phyloP scores from a whole-genome alignment of 306 rosid genomes.

The Delonix regia region DNA sequence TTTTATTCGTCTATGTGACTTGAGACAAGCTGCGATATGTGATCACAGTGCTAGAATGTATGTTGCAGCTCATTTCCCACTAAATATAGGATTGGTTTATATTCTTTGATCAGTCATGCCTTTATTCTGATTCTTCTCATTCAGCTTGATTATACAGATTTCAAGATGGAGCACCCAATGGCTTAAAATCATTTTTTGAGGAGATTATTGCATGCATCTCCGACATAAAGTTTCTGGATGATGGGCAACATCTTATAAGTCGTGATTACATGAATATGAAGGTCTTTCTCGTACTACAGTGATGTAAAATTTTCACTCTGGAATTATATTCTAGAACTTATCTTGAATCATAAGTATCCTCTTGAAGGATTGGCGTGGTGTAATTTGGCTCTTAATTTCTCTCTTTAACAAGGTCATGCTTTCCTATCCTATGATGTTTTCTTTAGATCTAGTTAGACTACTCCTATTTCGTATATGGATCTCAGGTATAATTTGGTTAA shows the following conservation, averaged over 20 bases:
- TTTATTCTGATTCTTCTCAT: conserved; percentile 35
- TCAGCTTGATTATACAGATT: conserved; percentile 58
- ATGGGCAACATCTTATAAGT: conserved; percentile 62
- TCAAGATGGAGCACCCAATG: conserved; percentile 49
- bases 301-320: not conserved
- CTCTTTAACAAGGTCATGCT: conserved; percentile 2
- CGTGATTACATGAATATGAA: conserved; percentile 78
- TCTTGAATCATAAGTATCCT: not conserved
- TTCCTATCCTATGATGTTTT: not conserved
- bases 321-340: not conserved
- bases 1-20: conserved; percentile 66
- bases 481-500: not conserved
- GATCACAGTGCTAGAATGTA: conserved; percentile 64
- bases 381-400: not conserved
- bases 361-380: not conserved
- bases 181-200: conserved; percentile 56
- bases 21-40: conserved; percentile 72
- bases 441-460: not conserved
- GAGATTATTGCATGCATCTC: conserved; percentile 64
- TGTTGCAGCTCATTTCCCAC: conserved; percentile 35
- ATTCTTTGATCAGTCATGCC: conserved; percentile 5
- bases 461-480: not conserved
- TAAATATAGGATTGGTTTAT: not conserved
- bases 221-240: conserved; percentile 59
- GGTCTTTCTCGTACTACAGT: conserved; percentile 42